Base-by-base conservation (phyloP, 1,284 basidiomycete genomes). In the Trametes polyzona region DNA sequence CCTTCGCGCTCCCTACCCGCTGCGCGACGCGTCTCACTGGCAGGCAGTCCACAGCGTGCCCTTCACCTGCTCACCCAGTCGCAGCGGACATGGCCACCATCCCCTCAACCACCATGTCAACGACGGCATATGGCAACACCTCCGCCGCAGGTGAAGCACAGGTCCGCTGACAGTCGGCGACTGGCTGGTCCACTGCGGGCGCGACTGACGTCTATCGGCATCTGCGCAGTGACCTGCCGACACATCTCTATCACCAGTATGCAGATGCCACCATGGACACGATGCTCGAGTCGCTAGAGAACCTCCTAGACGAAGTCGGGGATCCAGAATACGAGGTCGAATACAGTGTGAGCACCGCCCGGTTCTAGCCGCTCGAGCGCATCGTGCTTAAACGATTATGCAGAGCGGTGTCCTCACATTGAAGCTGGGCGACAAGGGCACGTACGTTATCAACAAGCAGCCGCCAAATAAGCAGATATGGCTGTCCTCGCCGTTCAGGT, bases 371-470 rank as follows among this genome's bases (percentile, higher is more conserved):
- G 11, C 36, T n/a, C n/a, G n/a, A n/a, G n/a, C n/a, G n/a, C n/a
- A n/a, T n/a, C n/a, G n/a, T n/a, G n/a, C n/a, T n/a, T n/a, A n/a
- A n/a, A n/a, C n/a, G n/a, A n/a, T n/a, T 35, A n/a, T 55, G 14
- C 70, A 93, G 91, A 86, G 87, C 64, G 96, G 96, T 23, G 96
- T 99, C 29, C 76, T 99, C 57, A 99, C 94, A 2, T 83, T 98
- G 48, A 80, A 82, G 44, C 79, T 98, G 17, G 95, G 92, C 32
- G 78, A 83, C 8, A 79, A 90, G 60, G 96, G 96, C 17, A 98
- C 93, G n/a, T 99, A 98, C 76, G 96, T 98, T 37, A 92, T 99
- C 77, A 99, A 99, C 78, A 99, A 99, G 80, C 96, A 99, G 74
- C 96, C 96, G 9, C 96, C 97, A 5, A 98, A 98, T 72, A 95